Evolutionary conservation across 331 rosid genomes (phyloP).

Genomic region (Malus hybrid): DNA sequence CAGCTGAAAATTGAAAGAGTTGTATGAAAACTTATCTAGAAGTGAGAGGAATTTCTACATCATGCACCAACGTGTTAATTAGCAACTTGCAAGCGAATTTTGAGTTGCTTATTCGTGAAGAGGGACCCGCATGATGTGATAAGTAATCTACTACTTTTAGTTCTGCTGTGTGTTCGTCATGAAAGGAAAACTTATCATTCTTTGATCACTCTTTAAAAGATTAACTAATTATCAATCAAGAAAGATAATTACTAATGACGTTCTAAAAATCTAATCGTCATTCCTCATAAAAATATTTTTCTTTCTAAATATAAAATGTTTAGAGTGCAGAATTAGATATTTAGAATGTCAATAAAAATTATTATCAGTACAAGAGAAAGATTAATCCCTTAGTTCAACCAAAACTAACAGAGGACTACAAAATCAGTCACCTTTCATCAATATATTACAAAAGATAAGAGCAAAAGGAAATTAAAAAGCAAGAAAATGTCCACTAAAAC

Average conservation of each 20-base stretch:
- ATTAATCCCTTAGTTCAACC: neutral
- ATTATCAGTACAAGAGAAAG: neutral
- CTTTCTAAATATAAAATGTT: no score
- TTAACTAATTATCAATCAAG: neutral
- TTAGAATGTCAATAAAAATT: no score
- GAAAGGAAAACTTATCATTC: neutral
- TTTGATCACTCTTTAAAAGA: neutral
- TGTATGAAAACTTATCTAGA: neutral
- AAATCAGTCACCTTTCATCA: no score
- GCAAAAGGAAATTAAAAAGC: neutral
- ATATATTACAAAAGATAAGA: neutral
- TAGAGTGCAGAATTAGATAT: no score
- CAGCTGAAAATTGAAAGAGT: no score
- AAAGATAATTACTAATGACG: neutral
- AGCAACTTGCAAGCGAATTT: neutral
- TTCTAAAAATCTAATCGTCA: no score
- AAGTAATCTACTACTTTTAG: no score
- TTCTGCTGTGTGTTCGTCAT: neutral
- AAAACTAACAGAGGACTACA: neutral
- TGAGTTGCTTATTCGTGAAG: neutral
- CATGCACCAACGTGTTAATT: neutral
- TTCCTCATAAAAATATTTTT: no score
- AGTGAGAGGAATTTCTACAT: neutral
- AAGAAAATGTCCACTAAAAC: neutral
- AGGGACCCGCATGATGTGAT: neutral